Base-by-base conservation (phyloP, 192 early-diverging fungal genomes). In the Podila horticola region DNA sequence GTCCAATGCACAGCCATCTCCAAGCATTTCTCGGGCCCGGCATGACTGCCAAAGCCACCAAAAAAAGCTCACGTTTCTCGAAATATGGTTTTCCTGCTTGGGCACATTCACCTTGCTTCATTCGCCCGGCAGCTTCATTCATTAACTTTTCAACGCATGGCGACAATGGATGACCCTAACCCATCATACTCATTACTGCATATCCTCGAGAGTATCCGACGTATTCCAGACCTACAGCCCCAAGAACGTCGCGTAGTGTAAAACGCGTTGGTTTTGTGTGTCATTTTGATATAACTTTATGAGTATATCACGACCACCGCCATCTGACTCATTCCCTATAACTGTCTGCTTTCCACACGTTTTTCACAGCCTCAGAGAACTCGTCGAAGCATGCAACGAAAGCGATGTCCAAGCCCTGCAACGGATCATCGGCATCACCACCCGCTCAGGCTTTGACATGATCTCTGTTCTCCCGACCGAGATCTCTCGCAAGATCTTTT, bases 241-340 rank as follows among this genome's bases (percentile, higher is more conserved):
- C 67, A 75, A 41, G 74, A 75, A 34, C 66, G 74, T 58, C 74
- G 74, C 60, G 67, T 69, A 75, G 65, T 67, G 75, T 66, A 79
- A 71, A 75, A 62, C 41, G 41, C 41, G 41, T 45, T 45, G n/a
- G n/a, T n/a, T n/a, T n/a, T n/a, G n/a, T n/a, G n/a, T n/a, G n/a
- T n/a, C n/a, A n/a, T n/a, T n/a, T n/a, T n/a, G n/a, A n/a, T n/a
- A n/a, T n/a, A n/a, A n/a, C n/a, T n/a, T n/a, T n/a, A n/a, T n/a
- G n/a, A n/a, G n/a, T n/a, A n/a, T n/a, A n/a, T n/a, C n/a, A n/a
- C n/a, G n/a, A n/a, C n/a, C n/a, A n/a, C n/a, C n/a, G n/a, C n/a
- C n/a, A n/a, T 41, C 19, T 51, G 28, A 28, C 29, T n/a, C 20
- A 22, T n/a, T 24, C 28, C 26, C 19, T 29, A 6, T 55, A n/a